Base-by-base conservation (phyloP, 2,329 filamentous ascomycete genomes). In the Claviceps sp. region DNA sequence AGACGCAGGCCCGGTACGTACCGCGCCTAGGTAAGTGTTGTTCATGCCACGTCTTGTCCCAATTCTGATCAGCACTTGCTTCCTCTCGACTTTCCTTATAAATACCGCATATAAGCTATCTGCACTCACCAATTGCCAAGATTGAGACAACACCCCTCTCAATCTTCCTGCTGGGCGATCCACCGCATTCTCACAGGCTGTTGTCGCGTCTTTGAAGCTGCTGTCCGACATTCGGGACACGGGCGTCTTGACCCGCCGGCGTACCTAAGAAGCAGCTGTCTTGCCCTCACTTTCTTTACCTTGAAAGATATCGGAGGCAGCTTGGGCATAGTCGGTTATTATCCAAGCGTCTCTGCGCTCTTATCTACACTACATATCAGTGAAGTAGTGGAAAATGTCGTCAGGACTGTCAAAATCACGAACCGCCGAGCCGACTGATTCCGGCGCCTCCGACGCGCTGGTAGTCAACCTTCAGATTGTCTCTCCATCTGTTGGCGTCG, bases 381-480 rank as follows among this genome's bases (percentile, higher is more conserved):
- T 34, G 24, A 50, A 16, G n/a, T n/a, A 14, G 6, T 11, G 22
- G 20, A 62, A 52, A 50, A 74, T 74, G 72, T 65, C 70, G 60
- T 70, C 69, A 52, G 64, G 64, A 53, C 58, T 63, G 51, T 54
- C 62, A 48, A 58, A 61, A 43, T 51, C 62, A 51, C 60, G 57
- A 52, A 54, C 62, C 22, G 26, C 18, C 46, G 60, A 61, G 51
- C 55, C 56, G 40, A 54, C 60, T 47, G 51, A 48, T 40, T 26
- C 51, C 59, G 57, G 55, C 52, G 57, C 61, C 38, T 56, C 60
- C 37, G 63, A 66, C 16, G 59, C 64, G 56, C 66, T 69, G 50
- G 66, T 67, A 38, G 73, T 82, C 63, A 79, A 75, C 53, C 69
- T 84, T 49, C 73, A 79, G 55, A 68, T 84, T 54, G 62, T 83